phyloP scores from a whole-genome alignment of 768 basidiomycete genomes.

The Floccularia luteovirens region DNA sequence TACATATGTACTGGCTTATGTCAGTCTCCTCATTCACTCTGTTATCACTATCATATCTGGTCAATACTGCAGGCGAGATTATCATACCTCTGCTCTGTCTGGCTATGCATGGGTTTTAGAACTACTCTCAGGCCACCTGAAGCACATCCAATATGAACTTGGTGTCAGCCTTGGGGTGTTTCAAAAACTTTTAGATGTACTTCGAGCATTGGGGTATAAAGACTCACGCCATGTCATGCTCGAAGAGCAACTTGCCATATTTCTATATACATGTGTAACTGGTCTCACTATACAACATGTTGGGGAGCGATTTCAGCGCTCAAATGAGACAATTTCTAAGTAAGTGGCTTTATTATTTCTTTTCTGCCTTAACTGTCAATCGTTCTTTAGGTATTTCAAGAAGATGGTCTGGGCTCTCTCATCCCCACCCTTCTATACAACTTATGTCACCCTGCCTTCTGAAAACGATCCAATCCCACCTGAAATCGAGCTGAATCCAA shows the following conservation, averaged over 20 bases:
- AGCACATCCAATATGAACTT: constrained; percentile 9
- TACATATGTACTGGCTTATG: no score
- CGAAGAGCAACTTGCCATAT: constrained; percentile 15
- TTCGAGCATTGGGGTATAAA: background rate
- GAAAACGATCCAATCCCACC: constrained; percentile 9
- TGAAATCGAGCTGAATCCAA: constrained; percentile 13
- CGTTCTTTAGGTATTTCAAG: constrained; percentile 6
- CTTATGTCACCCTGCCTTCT: constrained; percentile 11
- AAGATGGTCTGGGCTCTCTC: constrained; percentile 10
- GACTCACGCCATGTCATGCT: constrained; percentile 4
- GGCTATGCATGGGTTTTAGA: constrained; percentile 4
- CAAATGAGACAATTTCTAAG: constrained; percentile 19
- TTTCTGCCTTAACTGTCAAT: background rate
- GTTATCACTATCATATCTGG: constrained; percentile 3
- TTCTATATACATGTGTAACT: constrained; percentile 15
- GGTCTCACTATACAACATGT: constrained; percentile 11
- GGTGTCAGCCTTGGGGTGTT: constrained; percentile 10
- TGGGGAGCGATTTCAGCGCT: constrained; percentile 16
- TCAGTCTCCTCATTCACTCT: constrained; percentile 4
- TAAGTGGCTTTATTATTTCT: constrained; percentile 5
- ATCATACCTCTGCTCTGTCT: constrained; percentile 6
- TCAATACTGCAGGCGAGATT: constrained; percentile 5
- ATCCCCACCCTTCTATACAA: constrained; percentile 5
- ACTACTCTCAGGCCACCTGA: constrained; percentile 2
- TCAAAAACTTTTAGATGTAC: background rate